Evolutionary conservation across 768 basidiomycete genomes (phyloP), one percentile per base, ranked within the genome.

Genomic region (Xerocomellus dryophilus): DNA sequence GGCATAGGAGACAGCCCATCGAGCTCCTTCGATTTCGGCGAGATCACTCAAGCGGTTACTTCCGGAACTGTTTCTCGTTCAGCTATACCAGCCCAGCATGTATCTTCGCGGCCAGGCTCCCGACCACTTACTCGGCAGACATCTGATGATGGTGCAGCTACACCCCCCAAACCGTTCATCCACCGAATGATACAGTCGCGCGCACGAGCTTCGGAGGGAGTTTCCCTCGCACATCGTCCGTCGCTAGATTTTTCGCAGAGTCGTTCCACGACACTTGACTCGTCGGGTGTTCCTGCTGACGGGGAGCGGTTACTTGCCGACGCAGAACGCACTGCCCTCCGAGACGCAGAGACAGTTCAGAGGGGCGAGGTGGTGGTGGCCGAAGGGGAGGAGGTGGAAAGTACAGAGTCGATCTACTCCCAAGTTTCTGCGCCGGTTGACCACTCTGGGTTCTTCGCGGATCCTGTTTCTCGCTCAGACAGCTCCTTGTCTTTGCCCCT

Each of bases 341-440:
- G 43, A 42, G 66, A 61, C 44, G 61, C 43, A 11, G 58, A 58
- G 44, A 38, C 1, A 31, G 47, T 3, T 11, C 39, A 39, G 43
- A 39, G 17, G 25, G 43, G 11, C 2, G 27, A 39, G 2, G 23
- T 3, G 21, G 42, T 3, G 15, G 17, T 12, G n/a, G n/a, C 6
- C 0, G 39, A 54, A 1, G 53, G 29, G 10, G 60, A 53, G 9
- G 56, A 32, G 7, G 29, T 10, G 18, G 41, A 54, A 1, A 55
- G 35, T n/a, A n/a, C 49, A 0, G 53, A 35, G 10, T 71, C 68
- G 0, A 14, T 43, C 7, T 68, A 68, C 44, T 68, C 69, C 4
- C 67, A 69, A 48, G 31, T 15, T 6, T 69, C 69, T 39, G 67
- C 65, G 12, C 35, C 49, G 2, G 1, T 57, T 4, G 61, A 66